Conservation (phyloP, 257 asterid genomes). For the Solanum commersonii region DNA sequence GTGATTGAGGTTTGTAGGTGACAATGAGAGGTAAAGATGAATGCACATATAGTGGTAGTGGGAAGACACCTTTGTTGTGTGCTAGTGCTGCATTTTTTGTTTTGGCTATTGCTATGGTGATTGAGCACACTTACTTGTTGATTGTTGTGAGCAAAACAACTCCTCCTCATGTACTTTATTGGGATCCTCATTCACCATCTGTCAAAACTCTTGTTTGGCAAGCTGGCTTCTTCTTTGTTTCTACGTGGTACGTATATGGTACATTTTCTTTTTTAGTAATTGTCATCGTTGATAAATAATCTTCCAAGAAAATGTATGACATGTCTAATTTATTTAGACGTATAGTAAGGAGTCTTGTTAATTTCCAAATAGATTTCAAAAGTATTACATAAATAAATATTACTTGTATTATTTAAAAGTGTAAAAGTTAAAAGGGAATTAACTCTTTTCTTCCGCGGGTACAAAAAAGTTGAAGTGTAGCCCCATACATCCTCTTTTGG, state of each 20-base stretch:
- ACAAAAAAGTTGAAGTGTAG: neutral
- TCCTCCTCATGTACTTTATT: conserved; percentile 23
- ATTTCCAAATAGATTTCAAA: neutral
- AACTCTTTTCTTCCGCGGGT: neutral
- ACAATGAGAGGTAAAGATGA: conserved; percentile 26
- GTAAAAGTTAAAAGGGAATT: neutral
- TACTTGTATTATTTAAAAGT: neutral
- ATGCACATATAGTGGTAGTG: conserved; percentile 53
- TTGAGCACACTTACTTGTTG: conserved; percentile 57
- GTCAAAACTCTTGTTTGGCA: conserved; percentile 49
- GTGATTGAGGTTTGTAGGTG: conserved; percentile 24
- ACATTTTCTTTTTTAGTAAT: neutral
- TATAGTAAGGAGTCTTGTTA: neutral
- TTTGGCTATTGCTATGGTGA: conserved; percentile 61
- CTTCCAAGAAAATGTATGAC: neutral
- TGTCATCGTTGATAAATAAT: neutral
- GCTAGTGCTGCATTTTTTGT: conserved; percentile 61
- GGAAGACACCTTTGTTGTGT: conserved; percentile 49
- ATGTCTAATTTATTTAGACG: neutral
- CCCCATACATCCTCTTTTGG: neutral
- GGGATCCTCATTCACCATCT: conserved; percentile 47
- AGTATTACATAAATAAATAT: neutral
- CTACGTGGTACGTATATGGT: conserved; percentile 47
- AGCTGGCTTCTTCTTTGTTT: conserved; percentile 67
- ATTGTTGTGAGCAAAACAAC: conserved; percentile 47